Conservation (phyloP, 2,329 filamentous ascomycete genomes). For the Xylariaceae sp. region DNA sequence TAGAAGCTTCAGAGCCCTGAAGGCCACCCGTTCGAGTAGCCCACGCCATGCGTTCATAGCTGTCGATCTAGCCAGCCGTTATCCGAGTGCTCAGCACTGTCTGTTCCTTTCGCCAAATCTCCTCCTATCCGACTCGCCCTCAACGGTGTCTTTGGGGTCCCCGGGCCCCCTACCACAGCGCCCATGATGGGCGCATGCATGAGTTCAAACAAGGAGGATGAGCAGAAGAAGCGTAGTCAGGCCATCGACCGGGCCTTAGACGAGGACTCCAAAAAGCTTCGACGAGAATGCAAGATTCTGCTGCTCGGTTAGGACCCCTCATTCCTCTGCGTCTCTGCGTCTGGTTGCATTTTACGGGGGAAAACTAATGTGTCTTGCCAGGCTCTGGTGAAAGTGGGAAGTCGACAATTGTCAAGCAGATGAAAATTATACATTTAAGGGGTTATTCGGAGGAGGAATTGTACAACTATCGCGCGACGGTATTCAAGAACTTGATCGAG, state of each 20-base stretch:
- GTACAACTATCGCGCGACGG: slow-evolving; percentile 87
- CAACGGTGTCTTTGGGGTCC: slow-evolving; percentile 12
- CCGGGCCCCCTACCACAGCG: slow-evolving; percentile 13
- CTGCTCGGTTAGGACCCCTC: slow-evolving; percentile 63
- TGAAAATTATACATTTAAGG: slow-evolving; percentile 99
- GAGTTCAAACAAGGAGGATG: slow-evolving; percentile 80
- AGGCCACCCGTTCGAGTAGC: background rate
- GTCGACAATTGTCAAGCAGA: slow-evolving; percentile 99
- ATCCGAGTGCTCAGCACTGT: slow-evolving; percentile 5
- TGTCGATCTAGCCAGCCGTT: slow-evolving; percentile 5
- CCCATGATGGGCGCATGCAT: slow-evolving; percentile 81
- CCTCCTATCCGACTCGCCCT: background rate
- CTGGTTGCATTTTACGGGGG: background rate
- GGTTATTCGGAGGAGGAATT: slow-evolving; percentile 94
- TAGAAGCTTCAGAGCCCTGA: background rate
- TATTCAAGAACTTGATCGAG: slow-evolving; percentile 97
- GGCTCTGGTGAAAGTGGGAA: slow-evolving; percentile 98
- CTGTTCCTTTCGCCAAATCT: slow-evolving; percentile 2
- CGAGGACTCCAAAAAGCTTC: slow-evolving; percentile 86
- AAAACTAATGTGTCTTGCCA: slow-evolving; percentile 18
- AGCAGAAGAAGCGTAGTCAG: slow-evolving; percentile 94
- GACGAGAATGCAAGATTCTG: slow-evolving; percentile 98
- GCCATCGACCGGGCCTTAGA: slow-evolving; percentile 90
- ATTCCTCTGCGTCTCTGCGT: background rate
- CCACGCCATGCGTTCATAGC: slow-evolving; percentile 17